phyloP scores from a whole-genome alignment of 2,329 filamentous ascomycete species.

The Endoconidiophora polonica region DNA sequence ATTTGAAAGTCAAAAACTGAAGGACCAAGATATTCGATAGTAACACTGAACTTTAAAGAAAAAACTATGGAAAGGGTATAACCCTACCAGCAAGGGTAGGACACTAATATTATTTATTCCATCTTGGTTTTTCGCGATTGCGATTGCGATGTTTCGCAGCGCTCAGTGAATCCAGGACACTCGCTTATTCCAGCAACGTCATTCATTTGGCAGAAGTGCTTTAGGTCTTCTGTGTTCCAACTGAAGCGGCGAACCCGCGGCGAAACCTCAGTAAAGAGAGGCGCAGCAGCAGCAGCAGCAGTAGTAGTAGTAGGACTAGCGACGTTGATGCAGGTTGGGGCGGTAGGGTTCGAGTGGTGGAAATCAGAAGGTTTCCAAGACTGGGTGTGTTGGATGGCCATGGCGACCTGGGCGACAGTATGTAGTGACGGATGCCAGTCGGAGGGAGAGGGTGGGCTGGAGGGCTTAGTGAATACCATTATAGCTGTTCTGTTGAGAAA shows the following conservation, averaged over 20 bases:
- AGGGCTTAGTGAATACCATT: background rate
- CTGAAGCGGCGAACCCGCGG: conserved; percentile 28
- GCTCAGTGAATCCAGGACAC: conserved; percentile 28
- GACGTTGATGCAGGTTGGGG: background rate
- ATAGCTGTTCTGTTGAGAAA: too few species aligned
- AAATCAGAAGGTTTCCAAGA: conserved; percentile 2
- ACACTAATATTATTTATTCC: background rate
- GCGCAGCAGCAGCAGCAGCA: background rate
- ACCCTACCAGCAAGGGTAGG: background rate
- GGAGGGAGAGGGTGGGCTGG: background rate
- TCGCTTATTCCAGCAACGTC: conserved; percentile 22
- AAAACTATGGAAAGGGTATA: too few species aligned
- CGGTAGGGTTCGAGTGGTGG: background rate
- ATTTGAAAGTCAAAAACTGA: too few species aligned
- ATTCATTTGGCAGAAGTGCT: conserved; percentile 33
- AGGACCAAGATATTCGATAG: too few species aligned
- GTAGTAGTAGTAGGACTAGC: background rate
- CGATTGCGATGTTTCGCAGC: background rate
- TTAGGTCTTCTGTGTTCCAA: conserved; percentile 37
- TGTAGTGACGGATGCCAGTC: conserved; percentile 7
- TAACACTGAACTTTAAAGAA: too few species aligned
- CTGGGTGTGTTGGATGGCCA: conserved; percentile 8
- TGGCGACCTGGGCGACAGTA: conserved; percentile 8
- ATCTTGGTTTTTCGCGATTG: too few species aligned
- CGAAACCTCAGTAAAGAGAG: too few species aligned